phyloP scores from a whole-genome alignment of 257 asterid genomes.

The Nicotiana paniculata region DNA sequence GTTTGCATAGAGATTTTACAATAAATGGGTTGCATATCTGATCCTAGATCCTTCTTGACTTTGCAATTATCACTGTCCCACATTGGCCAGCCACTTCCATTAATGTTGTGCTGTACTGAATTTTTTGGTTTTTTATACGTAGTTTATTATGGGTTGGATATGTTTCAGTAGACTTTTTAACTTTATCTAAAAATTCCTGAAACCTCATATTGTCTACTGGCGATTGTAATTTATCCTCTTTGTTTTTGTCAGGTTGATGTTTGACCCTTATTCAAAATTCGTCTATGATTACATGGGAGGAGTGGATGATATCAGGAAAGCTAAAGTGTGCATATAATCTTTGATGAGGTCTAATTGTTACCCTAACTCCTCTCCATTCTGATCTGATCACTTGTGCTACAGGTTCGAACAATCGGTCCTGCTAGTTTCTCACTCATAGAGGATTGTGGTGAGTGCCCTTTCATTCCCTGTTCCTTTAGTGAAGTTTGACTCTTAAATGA shows the following conservation, averaged over 20 bases:
- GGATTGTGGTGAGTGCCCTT: conserved; percentile 26
- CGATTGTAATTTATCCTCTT: background rate
- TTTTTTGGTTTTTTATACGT: background rate
- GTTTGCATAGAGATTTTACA: conserved; percentile 27
- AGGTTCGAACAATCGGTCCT: conserved; percentile 22
- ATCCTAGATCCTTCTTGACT: conserved; percentile 3
- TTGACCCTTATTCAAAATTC: conserved; percentile 27
- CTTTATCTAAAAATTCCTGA: background rate
- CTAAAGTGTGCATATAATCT: conserved; percentile 28
- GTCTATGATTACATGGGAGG: conserved; percentile 30
- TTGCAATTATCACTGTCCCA: background rate
- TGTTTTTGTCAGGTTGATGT: conserved; percentile 23
- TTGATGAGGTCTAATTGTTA: background rate
- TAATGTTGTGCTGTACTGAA: background rate
- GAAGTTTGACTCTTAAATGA: background rate
- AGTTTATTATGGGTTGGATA: background rate
- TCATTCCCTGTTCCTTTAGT: background rate
- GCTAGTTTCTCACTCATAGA: conserved; percentile 23
- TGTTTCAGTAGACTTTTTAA: background rate
- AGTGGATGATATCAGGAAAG: conserved; percentile 27
- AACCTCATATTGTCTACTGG: background rate
- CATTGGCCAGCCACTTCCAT: background rate
- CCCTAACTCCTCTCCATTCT: background rate
- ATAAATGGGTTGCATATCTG: conserved; percentile 25
- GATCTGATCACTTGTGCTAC: background rate